Conservation (phyloP, 2,329 filamentous ascomycete species). For the Diaporthe vexans region DNA sequence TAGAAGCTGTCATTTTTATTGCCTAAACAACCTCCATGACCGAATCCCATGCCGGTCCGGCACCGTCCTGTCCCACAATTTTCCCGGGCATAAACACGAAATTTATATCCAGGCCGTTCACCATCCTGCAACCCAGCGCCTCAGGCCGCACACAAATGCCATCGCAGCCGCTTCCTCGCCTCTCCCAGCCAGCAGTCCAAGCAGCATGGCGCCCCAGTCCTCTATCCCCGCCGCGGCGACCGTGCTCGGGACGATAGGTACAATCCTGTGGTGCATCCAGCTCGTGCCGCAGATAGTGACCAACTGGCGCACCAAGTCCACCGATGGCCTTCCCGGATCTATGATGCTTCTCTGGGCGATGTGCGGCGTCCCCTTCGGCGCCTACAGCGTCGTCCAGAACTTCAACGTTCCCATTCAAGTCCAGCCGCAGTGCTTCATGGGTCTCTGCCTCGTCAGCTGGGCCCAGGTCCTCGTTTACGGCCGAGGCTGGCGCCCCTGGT, state of each 20-base stretch:
- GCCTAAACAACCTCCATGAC: neutral
- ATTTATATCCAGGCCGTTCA: conserved; percentile 9
- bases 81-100: neutral
- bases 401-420: conserved; percentile 60
- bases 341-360: conserved; percentile 77
- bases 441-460: conserved; percentile 56
- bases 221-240: conserved; percentile 39
- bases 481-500: conserved; percentile 63
- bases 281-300: conserved; percentile 66
- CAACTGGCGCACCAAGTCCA: conserved; percentile 72
- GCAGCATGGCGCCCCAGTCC: conserved; percentile 37
- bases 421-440: conserved; percentile 59
- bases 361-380: conserved; percentile 61
- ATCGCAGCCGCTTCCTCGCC: too few relatives aligned
- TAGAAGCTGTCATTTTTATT: conserved; percentile 11
- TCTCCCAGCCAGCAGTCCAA: neutral
- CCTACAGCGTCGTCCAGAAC: conserved; percentile 56
- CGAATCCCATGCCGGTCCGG: conserved; percentile 8
- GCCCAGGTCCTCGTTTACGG: conserved; percentile 54
- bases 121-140: neutral
- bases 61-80: conserved; percentile 27
- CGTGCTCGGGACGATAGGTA: conserved; percentile 49
- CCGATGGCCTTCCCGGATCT: conserved; percentile 69
- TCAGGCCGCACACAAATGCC: neutral
- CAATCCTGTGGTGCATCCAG: conserved; percentile 58